Conservation (phyloP, 495 filamentous ascomycete species). For the Haplographium delicatum region DNA sequence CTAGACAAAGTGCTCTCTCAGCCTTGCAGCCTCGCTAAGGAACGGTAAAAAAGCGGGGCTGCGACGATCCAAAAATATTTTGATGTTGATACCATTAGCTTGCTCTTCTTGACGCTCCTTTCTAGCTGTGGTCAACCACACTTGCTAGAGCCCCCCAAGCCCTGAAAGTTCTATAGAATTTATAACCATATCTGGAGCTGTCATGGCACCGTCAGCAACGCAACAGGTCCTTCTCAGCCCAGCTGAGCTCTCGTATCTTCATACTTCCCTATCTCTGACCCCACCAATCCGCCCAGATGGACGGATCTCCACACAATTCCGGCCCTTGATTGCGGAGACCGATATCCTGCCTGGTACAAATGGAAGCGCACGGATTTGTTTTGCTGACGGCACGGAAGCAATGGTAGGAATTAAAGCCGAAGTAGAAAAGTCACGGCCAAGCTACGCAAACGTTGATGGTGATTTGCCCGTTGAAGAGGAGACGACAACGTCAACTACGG, state of each 20-base stretch:
- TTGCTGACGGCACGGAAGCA: constrained; percentile 91
- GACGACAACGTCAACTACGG: constrained; percentile 25
- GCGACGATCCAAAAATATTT: too few species aligned
- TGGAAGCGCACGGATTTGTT: constrained; percentile 87
- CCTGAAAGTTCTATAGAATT: too few species aligned
- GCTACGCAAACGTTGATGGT: constrained; percentile 24
- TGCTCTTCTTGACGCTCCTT: too few species aligned
- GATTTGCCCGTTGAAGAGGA: constrained; percentile 26
- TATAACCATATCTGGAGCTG: too few species aligned
- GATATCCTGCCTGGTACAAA: constrained; percentile 85
- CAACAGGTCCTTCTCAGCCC: constrained; percentile 72
- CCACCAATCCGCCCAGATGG: constrained; percentile 89
- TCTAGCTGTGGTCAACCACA: too few species aligned
- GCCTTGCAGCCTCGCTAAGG: too few species aligned
- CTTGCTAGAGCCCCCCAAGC: too few species aligned
- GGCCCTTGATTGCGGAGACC: constrained; percentile 81
- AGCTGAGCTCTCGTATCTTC: constrained; percentile 93
- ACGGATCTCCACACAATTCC: constrained; percentile 79
- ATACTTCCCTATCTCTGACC: constrained; percentile 70
- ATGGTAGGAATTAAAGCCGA: constrained; percentile 93
- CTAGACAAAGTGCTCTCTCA: too few species aligned
- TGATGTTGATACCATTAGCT: too few species aligned
- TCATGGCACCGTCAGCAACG: constrained; percentile 23
- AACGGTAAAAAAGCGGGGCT: too few species aligned
- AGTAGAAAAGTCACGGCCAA: constrained; percentile 61